Evolutionary conservation across 2,329 filamentous ascomycete genomes (phyloP).

Genomic region (Massarina eburnea): DNA sequence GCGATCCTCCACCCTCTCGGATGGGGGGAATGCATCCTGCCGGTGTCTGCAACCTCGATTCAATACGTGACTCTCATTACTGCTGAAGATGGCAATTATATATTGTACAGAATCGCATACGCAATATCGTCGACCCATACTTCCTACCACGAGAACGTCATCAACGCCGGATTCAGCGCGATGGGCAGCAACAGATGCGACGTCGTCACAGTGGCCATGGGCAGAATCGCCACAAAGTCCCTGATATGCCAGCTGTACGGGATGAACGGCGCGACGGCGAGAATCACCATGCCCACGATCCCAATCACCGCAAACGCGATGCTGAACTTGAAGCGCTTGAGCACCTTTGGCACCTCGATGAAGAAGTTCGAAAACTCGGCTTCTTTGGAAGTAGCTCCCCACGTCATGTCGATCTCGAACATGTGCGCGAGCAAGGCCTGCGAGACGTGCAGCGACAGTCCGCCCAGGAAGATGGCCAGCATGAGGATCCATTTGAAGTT

Average conservation of each 20-base stretch:
- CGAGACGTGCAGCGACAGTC: slow-evolving; percentile 75
- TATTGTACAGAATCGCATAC: no score
- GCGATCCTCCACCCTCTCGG: no score
- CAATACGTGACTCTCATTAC: no score
- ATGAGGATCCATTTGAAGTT: slow-evolving; percentile 62
- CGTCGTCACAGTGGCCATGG: slow-evolving; percentile 70
- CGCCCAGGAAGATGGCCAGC: slow-evolving; percentile 70
- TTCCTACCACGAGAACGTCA: slow-evolving; percentile 75
- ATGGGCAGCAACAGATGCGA: slow-evolving; percentile 71
- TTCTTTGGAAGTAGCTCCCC: slow-evolving; percentile 82
- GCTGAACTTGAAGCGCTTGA: no score
- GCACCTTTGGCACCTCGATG: no score
- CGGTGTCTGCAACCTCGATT: no score
- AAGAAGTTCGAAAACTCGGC: no score
- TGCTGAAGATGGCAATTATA: no score
- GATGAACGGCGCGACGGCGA: slow-evolving; percentile 65
- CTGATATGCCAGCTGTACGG: slow-evolving; percentile 57
- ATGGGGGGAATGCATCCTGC: no score
- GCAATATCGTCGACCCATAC: no score
- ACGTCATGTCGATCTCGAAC: slow-evolving; percentile 82
- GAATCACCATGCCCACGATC: slow-evolving; percentile 64
- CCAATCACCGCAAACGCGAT: slow-evolving; percentile 64
- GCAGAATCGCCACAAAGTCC: slow-evolving; percentile 67
- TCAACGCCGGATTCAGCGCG: slow-evolving; percentile 72
- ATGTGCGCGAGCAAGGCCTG: slow-evolving; percentile 79